Percentiles rank a stretch among this genome's conserved stretches.
phyloP scores from a whole-genome alignment of 2,329 filamentous ascomycete species.

The Clathrospora elynae region DNA sequence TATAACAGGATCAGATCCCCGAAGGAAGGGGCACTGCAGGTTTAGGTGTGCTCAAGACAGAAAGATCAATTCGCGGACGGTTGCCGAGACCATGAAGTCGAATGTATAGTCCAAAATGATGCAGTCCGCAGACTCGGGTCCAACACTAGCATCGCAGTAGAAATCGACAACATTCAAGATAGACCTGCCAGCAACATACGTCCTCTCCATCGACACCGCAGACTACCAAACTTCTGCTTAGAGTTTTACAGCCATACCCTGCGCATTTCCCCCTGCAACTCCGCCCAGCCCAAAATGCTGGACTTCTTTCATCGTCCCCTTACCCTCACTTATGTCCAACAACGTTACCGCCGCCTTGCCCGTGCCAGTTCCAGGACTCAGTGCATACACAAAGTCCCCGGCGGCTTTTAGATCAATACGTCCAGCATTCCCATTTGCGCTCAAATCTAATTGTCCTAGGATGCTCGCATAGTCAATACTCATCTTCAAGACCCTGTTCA shows the following conservation, averaged over 20 bases:
- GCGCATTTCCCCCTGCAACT: conserved; percentile 36
- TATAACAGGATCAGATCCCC: too few relatives aligned
- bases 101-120: too few relatives aligned
- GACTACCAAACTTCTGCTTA: too few relatives aligned
- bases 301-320: conserved; percentile 36
- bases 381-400: conserved; percentile 63
- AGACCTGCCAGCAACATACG: too few relatives aligned
- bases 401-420: conserved; percentile 61
- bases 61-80: too few relatives aligned
- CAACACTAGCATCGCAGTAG: too few relatives aligned
- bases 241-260: conserved; percentile 45
- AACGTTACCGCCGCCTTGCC: conserved; percentile 47
- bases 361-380: conserved; percentile 60
- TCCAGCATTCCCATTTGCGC: conserved; percentile 55
- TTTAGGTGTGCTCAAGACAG: too few relatives aligned
- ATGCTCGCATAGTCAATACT: conserved; percentile 56
- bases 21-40: too few relatives aligned
- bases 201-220: too few relatives aligned
- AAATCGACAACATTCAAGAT: too few relatives aligned
- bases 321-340: conserved; percentile 42
- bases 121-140: too few relatives aligned
- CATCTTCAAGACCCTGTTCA: conserved; percentile 63
- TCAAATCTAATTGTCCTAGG: conserved; percentile 48
- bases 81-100: too few relatives aligned
- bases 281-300: conserved; percentile 46